Base-by-base conservation (phyloP, 495 filamentous ascomycete genomes). In the Opeltia flavorubescens region DNA sequence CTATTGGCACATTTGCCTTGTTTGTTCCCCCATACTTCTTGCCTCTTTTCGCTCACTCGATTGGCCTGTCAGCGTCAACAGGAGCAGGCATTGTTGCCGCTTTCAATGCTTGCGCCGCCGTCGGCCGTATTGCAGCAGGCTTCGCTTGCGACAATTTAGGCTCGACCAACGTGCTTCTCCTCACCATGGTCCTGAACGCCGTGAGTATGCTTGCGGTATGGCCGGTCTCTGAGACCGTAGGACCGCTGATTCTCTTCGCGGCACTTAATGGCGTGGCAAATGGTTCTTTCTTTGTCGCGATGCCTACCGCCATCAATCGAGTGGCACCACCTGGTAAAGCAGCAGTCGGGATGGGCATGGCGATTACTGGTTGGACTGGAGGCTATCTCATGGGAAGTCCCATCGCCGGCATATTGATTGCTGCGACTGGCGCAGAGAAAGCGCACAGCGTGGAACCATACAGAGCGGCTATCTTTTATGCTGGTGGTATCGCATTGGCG, bases 1-100 rank as follows among this genome's bases (percentile, higher is more conserved):
- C 69, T 2, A 70, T 79, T n/a, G 76, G 65, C 2, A 77, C 74
- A 17, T 80, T 80, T 53, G 70, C 76, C 0, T 65, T 79, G 7
- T 69, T 77, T 43, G 74, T 80, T 2, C 76, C 76, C 0, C 70
- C 75, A 0, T 78, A 76, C 58, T 78, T 76, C 54, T 55, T 80
- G 1, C 76, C 77, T 0, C 56, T 71, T 4, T 72, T 68, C 44
- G 65, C 64, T 24, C 49, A 64, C 21, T 69, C 68, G 0, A 50
- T 74, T 4, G 68, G 69, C 1, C 56, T 76, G 34, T 60, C 62
- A 1, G 65, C 73, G 12, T 62, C 60, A 18, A 66, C 63, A 0
- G 75, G 75, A 1, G 74, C 75, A 1, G 70, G 63, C 33, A 54
- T 77, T 1, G 65, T 78, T 0, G 72, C 74, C 5, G 75, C 65